Base-by-base conservation (phyloP, 148 eudicot species). In the Amaranthus palmeri region DNA sequence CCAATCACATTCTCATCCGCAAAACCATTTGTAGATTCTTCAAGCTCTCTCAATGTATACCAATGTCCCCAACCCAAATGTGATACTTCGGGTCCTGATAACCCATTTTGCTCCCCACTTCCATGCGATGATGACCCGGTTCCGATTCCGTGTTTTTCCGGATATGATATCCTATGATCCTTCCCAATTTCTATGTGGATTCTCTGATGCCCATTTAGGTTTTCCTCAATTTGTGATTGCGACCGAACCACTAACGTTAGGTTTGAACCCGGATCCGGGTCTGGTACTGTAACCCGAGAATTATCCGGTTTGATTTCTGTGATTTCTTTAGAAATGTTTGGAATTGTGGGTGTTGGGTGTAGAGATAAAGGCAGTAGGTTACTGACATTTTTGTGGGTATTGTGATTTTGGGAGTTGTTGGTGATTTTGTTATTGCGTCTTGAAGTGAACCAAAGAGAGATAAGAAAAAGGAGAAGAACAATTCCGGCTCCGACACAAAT, bases 21-120 rank as follows among this genome's bases (percentile, higher is more conserved):
- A 73, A 92, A 90, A 7, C 85, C 86, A 81, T 86, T 79, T 0
- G 96, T 92, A 5, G 86, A 67, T 60, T 68, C 90, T 79, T 90
- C 97, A 8, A 92, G 82, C 85, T 92, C 96, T 46, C 97, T 84
- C 14, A 92, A 71, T 5, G 91, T 92, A 65, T 86, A 92, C 97
- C 97, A 92, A 70, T 83, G 93, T 0, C 97, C 97, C 97, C 97
- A 92, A 4, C 97, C 97, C 83, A 92, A 80, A 69, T 88, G 91
- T 55, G 90, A 88, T 47, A 89, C 91, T 81, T 86, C 96, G 10
- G 90, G 86, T 48, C 70, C 88, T 54, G 59, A 68, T 15, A 79
- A 41, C 65, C 78, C 72, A 7, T 43, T 77, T 72, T 11, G 82
- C 67, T 76, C 90, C 12, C 79, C 83, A 18, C 85, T 77, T 7